Percentiles rank a stretch among this genome's conserved stretches.
These are phyloP conservation scores for Potentilla sterilis DNA, from an alignment of 306 rosid genomes.

Conservation along the genomic window DNA sequence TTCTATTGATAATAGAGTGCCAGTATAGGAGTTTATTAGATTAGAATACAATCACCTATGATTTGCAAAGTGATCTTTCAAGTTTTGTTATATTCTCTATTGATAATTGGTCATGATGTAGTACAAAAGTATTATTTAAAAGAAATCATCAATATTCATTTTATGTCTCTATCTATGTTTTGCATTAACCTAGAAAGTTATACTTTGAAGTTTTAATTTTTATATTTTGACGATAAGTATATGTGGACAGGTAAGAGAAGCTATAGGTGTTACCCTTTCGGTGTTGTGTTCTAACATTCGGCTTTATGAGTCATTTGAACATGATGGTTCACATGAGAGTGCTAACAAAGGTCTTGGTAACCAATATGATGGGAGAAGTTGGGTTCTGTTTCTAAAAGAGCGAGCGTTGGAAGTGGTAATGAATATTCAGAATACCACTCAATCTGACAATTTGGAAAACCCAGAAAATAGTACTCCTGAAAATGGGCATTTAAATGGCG, in stretches of 20 bases:
- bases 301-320: constrained; percentile 59
- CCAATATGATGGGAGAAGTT: constrained; percentile 59
- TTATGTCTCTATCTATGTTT: not conserved
- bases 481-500: constrained; percentile 64
- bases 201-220: not conserved
- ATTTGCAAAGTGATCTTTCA: not conserved
- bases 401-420: constrained; percentile 63
- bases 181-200: constrained; percentile 1
- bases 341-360: constrained; percentile 33
- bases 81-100: not conserved
- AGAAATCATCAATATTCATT: not conserved
- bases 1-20: not conserved
- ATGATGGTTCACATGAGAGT: constrained; percentile 37
- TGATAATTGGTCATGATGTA: not conserved
- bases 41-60: not conserved
- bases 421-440: constrained; percentile 73
- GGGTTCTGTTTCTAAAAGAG: constrained; percentile 60
- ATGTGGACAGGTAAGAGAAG: constrained; percentile 79
- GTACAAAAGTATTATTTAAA: not conserved
- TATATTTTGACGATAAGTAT: constrained; percentile 31
- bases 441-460: constrained; percentile 55
- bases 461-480: constrained; percentile 44
- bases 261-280: constrained; percentile 85
- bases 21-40: too few species aligned
- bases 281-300: constrained; percentile 86